A percentile compares a stretch with the other conserved stretches of the same genome.
phyloP scores from a whole-genome alignment of 2,329 filamentous ascomycete genomes.

The Orbilia blumenaviensis region DNA sequence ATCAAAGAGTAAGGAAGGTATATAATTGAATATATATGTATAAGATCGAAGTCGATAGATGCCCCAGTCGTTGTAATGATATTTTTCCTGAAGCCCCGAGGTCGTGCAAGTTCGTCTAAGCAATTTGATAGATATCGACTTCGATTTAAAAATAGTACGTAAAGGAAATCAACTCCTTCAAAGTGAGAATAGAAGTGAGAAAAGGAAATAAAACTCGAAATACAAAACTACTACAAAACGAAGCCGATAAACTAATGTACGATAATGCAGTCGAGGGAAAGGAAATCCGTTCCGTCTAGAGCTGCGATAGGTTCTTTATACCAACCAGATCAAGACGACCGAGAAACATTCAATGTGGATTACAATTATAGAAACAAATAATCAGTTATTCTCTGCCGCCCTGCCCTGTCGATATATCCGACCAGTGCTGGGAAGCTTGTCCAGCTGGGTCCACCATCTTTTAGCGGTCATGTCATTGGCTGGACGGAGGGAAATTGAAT shows the following conservation, averaged over 20 bases:
- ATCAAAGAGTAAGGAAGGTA: not conserved
- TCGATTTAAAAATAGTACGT: conserved; percentile 20
- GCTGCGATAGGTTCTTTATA: conserved; percentile 49
- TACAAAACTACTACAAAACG: conserved; percentile 39
- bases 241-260: conserved; percentile 44
- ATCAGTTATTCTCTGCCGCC: conserved; percentile 31
- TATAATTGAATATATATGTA: conserved; percentile 8
- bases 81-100: not conserved
- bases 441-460: conserved; percentile 12
- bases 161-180: conserved; percentile 54
- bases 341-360: not conserved
- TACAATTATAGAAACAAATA: conserved; percentile 52
- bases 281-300: conserved; percentile 15
- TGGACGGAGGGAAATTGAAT: conserved; percentile 28
- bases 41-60: not conserved
- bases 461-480: conserved; percentile 18
- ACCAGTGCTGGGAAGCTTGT: conserved; percentile 27
- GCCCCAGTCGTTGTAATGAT: not conserved
- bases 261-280: conserved; percentile 30
- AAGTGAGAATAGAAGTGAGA: conserved; percentile 29
- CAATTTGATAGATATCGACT: not conserved
- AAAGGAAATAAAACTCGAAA: conserved; percentile 38
- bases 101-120: not conserved
- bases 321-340: not conserved
- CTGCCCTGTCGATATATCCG: conserved; percentile 28